Evolutionary conservation across 352 stramenopile species (phyloP), one percentile per base, ranked within the genome.

Genomic region (Phytopythium delawarense): DNA sequence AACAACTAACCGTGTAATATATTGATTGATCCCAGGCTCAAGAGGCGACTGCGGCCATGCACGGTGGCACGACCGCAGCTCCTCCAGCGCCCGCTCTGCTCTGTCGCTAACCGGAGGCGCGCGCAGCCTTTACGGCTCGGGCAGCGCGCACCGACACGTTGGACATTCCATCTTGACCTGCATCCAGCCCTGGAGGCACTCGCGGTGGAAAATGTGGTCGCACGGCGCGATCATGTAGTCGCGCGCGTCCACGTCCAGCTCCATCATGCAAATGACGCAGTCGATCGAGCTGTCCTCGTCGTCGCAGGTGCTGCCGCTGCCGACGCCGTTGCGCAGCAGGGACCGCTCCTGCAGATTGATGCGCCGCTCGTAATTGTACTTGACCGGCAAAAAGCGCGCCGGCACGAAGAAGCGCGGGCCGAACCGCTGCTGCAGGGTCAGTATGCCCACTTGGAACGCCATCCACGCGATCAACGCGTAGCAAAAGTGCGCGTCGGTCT

Each of bases 151-250:
- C 62, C 95, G 79, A 81, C 95, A 98, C 61, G 96, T 97, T 57
- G 95, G 95, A 76, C 96, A 98, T 75, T 98, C 93, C 93, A 98
- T 98, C 76, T 98, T 98, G 53, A 98, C 89, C 52, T 98, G 88
- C 96, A 98, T 98, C 96, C 96, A 98, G 69, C 96, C 90, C 66
- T 97, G 77, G 56, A 98, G 85, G 69, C 96, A 98, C 62, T 94
- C 81, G 61, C 85, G 82, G 71, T 98, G 96, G 76, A 98, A 98
- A 62, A 98, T 91, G 72, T 98, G 96, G 62, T 98, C 90, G 65
- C 96, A 98, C n/a, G 96, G 96, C 32, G 94, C 92, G 40, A 98
- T 91, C 94, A 98, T 98, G 74, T 98, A 98, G 69, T 97, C 87
- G 40, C 78, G 80, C 34, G 70, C 87, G 66, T 84, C 72, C 50